These are phyloP conservation scores for Didymella exigua DNA, from an alignment of 2,329 filamentous ascomycete genomes.

Conservation along the genomic window DNA sequence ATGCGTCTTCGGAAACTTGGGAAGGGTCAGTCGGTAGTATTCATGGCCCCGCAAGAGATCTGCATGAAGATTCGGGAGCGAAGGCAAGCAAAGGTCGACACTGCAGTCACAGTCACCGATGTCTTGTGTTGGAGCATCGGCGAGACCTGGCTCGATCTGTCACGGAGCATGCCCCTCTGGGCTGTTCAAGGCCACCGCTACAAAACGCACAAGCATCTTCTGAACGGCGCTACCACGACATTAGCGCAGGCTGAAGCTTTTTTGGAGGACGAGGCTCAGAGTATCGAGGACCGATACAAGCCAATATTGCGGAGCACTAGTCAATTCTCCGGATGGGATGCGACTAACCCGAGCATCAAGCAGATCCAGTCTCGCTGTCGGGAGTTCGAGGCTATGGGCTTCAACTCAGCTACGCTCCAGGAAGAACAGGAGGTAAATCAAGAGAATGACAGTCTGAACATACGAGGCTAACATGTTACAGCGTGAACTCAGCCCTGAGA, in stretches of 20 bases:
- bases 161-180: conserved; percentile 63
- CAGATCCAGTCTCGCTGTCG: conserved; percentile 29
- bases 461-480: conserved; percentile 40
- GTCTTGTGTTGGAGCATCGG: conserved; percentile 65
- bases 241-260: conserved; percentile 50
- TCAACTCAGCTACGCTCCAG: conserved; percentile 52
- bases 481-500: conserved; percentile 68
- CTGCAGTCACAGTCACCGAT: conserved; percentile 56
- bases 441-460: too few relatives aligned
- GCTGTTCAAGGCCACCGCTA: conserved; percentile 63
- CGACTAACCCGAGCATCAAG: conserved; percentile 23
- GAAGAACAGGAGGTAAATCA: conserved; percentile 63
- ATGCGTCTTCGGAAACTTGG: conserved; percentile 61
- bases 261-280: conserved; percentile 62
- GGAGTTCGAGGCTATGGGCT: conserved; percentile 34
- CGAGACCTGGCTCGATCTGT: conserved; percentile 60
- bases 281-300: conserved; percentile 59
- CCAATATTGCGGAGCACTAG: conserved; percentile 32
- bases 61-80: conserved; percentile 56
- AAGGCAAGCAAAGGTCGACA: not conserved
- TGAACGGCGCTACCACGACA: conserved; percentile 37
- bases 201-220: conserved; percentile 48
- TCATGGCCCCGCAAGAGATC: conserved; percentile 66
- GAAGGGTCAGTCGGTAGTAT: conserved; percentile 67
- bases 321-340: conserved; percentile 19